Percentiles rank a stretch among this genome's conserved stretches.
These are phyloP conservation scores for Thuidium tamariscinum DNA, from an alignment of 225 moss, liverwort and hornwort species.

Conservation along the genomic window DNA sequence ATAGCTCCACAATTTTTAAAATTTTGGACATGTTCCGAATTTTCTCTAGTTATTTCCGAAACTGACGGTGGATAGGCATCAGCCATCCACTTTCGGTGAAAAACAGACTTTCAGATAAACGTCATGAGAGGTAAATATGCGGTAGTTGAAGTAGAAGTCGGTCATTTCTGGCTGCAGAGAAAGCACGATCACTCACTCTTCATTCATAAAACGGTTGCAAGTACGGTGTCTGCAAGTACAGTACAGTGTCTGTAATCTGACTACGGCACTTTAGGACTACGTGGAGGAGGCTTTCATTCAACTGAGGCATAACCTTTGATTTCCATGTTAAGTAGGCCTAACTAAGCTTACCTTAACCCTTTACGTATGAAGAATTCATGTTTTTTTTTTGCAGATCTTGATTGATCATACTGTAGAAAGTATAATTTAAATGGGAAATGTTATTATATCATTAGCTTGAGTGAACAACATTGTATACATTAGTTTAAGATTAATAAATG, in stretches of 20 bases:
- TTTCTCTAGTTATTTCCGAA: no score
- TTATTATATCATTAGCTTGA: no score
- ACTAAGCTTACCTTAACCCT: no score
- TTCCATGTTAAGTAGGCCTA: background rate
- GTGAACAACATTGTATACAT: no score
- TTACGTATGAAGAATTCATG: no score
- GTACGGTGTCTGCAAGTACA: background rate
- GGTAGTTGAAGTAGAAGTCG: background rate
- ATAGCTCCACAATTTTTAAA: no score
- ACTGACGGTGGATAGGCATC: background rate
- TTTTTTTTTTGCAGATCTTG: no score
- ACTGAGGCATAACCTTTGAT: background rate
- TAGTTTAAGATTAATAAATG: no score
- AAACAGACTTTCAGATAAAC: background rate
- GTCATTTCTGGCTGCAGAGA: background rate
- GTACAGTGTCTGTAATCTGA: background rate
- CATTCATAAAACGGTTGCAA: background rate
- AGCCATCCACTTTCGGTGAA: background rate
- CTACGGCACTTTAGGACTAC: background rate
- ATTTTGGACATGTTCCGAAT: no score
- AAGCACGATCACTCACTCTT: background rate
- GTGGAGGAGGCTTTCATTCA: background rate
- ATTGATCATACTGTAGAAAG: no score
- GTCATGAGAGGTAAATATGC: background rate
- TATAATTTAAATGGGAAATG: no score